Base-by-base conservation (phyloP, 139 green algal species). In the Coelastrella sp. region DNA sequence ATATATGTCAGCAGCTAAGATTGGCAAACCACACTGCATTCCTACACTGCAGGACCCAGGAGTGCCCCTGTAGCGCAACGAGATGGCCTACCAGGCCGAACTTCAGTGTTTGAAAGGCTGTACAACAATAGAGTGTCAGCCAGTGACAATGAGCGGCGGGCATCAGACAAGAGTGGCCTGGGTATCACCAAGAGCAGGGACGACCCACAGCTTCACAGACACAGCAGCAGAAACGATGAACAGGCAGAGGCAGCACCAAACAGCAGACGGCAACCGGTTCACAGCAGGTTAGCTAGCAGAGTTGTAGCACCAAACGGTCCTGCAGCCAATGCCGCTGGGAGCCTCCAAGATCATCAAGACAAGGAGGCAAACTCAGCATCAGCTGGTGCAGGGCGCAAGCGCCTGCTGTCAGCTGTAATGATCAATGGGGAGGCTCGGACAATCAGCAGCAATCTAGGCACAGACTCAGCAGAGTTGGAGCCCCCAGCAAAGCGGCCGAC, bases 401-500 rank as follows among this genome's bases (percentile, higher is more conserved):
- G 86, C 12, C 59, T 91, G 22, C 65, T 87, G 22, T 91, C 86
- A 65, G 73, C 86, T 8, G 86, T 90, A 24, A 19, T 90, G 15
- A 27, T 90, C 4, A 82, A 84, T 74, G 86, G 86, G 7, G 56
- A 85, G 86, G 73, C 65, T 19, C 86, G 86, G 25, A 74, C 20
- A 9, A 20, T 61, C 20, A 84, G 73, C n/a, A 65, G 24, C 6
- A 27, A 35, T 22, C 8, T 35, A 0, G 75, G 78, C 57, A 81
- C n/a, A 25, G 78, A 59, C 8, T 27, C 78, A 61, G 87, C 14
- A 20, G 87, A 24, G 35, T 22, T 19, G n/a, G 87, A 60, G 60
- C 78, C 75, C 12, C 87, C 78, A 8, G 24, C 65, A 7, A 80
- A 81, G 65, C 87, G 87, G 20, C 87, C 78, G 19, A 27, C 49